A percentile compares a stretch with the other conserved stretches of the same genome.
phyloP scores from a whole-genome alignment of 2,329 filamentous ascomycete species.

The Fusarium nurragi region DNA sequence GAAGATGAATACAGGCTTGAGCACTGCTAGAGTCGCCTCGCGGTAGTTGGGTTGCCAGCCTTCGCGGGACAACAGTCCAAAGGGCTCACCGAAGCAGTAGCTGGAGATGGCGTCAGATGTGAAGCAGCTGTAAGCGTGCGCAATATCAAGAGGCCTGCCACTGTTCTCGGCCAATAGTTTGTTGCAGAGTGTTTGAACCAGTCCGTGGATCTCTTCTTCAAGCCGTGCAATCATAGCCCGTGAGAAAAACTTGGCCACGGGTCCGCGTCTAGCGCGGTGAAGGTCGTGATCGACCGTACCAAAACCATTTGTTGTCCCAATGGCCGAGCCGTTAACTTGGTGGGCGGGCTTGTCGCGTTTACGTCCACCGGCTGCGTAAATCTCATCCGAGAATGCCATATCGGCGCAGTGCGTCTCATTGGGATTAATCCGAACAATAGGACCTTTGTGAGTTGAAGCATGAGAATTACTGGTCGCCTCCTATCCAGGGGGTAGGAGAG shows the following conservation, averaged over 20 bases:
- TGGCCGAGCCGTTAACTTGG: constrained; percentile 14
- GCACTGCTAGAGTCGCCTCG: constrained; percentile 15
- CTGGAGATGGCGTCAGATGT: constrained; percentile 10
- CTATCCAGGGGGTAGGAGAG: too few relatives aligned
- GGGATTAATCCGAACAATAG: constrained; percentile 13
- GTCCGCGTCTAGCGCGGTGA: constrained; percentile 6
- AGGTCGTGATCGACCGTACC: constrained; percentile 13
- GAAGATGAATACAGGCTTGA: constrained; percentile 20
- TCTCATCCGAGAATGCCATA: constrained; percentile 20
- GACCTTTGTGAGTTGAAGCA: neutral
- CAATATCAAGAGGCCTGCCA: neutral
- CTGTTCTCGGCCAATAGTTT: constrained; percentile 4
- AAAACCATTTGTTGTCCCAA: constrained; percentile 5
- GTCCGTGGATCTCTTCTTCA: constrained; percentile 4
- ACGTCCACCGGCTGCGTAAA: constrained; percentile 18
- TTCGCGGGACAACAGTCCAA: constrained; percentile 1
- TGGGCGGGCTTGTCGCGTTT: constrained; percentile 18
- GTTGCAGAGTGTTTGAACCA: constrained; percentile 10
- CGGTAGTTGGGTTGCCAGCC: constrained; percentile 14
- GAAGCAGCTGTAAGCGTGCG: constrained; percentile 18
- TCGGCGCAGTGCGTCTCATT: constrained; percentile 16
- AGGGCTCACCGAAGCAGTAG: constrained; percentile 20
- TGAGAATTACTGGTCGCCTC: rapidly evolving
- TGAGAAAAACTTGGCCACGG: constrained; percentile 17
- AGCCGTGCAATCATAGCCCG: constrained; percentile 14